phyloP scores from a whole-genome alignment of 2,329 filamentous ascomycete genomes.

The Coniochaeta pulveracea region DNA sequence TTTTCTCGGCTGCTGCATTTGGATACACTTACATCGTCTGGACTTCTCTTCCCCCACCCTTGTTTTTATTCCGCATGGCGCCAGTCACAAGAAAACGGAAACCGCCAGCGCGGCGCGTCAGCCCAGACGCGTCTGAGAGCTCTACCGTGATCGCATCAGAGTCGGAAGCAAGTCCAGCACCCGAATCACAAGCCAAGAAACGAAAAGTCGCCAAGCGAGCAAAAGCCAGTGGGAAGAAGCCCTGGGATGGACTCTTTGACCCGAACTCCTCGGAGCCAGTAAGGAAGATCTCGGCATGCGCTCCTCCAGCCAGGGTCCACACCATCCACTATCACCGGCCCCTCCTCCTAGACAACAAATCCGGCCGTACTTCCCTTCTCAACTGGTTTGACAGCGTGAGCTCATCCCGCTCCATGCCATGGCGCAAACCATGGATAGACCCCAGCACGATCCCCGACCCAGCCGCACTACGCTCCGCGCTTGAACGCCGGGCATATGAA shows the following conservation, averaged over 20 bases:
- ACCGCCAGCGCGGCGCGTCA: background rate
- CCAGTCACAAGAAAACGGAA: background rate
- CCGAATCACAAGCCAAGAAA: background rate
- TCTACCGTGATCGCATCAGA: background rate
- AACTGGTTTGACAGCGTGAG: constrained; percentile 39
- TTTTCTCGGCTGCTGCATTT: no score
- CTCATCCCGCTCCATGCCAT: constrained; percentile 40
- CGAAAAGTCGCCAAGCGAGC: background rate
- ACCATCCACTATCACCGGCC: constrained; percentile 35
- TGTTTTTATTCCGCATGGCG: no score
- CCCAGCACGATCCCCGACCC: constrained; percentile 18
- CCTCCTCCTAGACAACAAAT: constrained; percentile 28
- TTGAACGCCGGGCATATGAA: constrained; percentile 48
- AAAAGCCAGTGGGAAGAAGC: background rate
- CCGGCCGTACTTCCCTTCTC: constrained; percentile 27
- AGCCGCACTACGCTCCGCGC: constrained; percentile 23
- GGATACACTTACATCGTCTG: no score
- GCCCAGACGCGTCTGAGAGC: background rate
- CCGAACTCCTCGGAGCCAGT: no score
- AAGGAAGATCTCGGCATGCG: no score
- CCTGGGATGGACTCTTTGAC: constrained; percentile 5
- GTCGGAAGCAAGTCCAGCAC: background rate
- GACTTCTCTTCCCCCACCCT: no score
- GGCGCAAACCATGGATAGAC: constrained; percentile 47
- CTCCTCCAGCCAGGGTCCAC: constrained; percentile 18